Evolutionary conservation across 805 yeast species (phyloP), one percentile per base, ranked within the genome.

Genomic region (Ogataea salicorniae): DNA sequence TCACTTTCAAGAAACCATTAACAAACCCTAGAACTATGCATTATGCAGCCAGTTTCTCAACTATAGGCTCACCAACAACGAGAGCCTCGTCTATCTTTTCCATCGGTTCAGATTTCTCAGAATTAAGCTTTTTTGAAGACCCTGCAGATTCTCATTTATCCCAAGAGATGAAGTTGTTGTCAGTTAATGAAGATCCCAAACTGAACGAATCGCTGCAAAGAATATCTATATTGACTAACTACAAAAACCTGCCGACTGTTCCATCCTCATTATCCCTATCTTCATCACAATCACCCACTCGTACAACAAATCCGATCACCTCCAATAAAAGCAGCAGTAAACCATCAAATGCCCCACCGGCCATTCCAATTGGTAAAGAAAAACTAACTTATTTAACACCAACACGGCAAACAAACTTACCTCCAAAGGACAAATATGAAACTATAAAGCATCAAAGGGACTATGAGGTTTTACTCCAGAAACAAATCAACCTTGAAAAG

Each of bases 331-430:
- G 31, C 11, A 26, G 11, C 11, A 26, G 11, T 6, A 20, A 37
- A 16, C 26, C 42, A 6, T 34, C 48, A 5, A 45, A 34, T n/a
- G 17, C 33, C 9, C 38, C 46, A n/a, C 13, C 42, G 15, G 11
- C 41, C n/a, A n/a, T 26, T 13, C 18, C 45, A 15, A 35, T 33
- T 48, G 39, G 54, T 33, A 42, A 53, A 45, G 58, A 55, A 39
- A 59, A 52, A 22, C 16, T 47, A 17, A 53, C 59, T 11, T 57
- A 66, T 46, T 52, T 72, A 14, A 63, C 83, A 0, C 68, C 70
- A 22, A 82, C 90, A 0, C 66, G 92, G 46, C 90, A 87, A 23
- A 64, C 74, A 1, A 76, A 80, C 69, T 64, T 84, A 36, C 91
- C 92, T 0, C 87, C 89, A 39, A 84, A 84, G 60, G 64, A 76